Evolutionary conservation across 2,329 filamentous ascomycete genomes (phyloP).

Genomic region (Colletotrichum karsti): DNA sequence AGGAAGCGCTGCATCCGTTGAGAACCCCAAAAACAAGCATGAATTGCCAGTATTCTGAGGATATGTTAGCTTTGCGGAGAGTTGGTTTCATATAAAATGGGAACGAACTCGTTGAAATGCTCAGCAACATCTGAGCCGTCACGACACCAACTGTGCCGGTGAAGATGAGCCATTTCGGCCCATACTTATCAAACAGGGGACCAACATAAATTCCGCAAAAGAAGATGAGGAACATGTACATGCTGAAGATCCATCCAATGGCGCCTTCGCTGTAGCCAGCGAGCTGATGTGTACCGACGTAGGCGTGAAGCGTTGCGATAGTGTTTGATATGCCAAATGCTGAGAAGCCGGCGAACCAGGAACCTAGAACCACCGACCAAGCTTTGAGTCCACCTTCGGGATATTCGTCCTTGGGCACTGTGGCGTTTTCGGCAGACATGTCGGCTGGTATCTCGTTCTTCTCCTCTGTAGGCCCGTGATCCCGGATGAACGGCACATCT

Average conservation of each 20-base stretch:
- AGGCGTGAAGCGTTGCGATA: slow-evolving; percentile 82
- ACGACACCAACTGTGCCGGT: slow-evolving; percentile 71
- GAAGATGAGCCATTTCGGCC: slow-evolving; percentile 77
- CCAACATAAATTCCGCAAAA: slow-evolving; percentile 87
- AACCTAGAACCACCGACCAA: slow-evolving; percentile 87
- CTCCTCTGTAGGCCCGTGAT: neutral
- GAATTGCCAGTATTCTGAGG: slow-evolving; percentile 80
- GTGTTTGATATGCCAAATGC: slow-evolving; percentile 83
- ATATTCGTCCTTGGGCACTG: slow-evolving; percentile 60
- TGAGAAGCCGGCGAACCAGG: slow-evolving; percentile 79
- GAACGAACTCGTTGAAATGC: slow-evolving; percentile 70
- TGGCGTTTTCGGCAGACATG: neutral
- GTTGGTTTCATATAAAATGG: neutral
- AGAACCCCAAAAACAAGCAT: slow-evolving; percentile 81
- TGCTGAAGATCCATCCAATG: slow-evolving; percentile 87
- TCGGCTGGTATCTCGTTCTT: neutral
- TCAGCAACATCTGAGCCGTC: slow-evolving; percentile 72
- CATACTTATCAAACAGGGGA: slow-evolving; percentile 86
- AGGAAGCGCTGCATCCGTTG: slow-evolving; percentile 75
- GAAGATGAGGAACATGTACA: slow-evolving; percentile 87
- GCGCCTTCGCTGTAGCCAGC: slow-evolving; percentile 70
- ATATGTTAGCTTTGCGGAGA: neutral
- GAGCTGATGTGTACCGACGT: slow-evolving; percentile 78
- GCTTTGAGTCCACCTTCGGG: slow-evolving; percentile 83
- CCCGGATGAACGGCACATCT: rapidly evolving